Percentiles rank a stretch among this genome's conserved stretches.
phyloP scores from a whole-genome alignment of 2,329 filamentous ascomycete genomes.

The Ascochyta clinopodiicola region DNA sequence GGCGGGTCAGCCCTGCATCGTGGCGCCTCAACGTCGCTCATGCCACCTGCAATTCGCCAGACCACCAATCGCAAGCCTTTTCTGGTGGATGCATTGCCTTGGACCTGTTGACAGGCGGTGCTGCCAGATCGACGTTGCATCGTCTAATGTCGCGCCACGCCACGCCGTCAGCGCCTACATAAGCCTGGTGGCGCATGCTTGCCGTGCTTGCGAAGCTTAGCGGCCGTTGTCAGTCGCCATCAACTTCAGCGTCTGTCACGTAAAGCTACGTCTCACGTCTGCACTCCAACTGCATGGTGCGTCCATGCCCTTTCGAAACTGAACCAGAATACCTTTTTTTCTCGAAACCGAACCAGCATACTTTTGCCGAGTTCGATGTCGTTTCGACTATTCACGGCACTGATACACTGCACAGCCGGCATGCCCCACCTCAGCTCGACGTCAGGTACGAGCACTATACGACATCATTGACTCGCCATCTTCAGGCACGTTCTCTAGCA shows the following conservation, averaged over 20 bases:
- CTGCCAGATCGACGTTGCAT: constrained; percentile 11
- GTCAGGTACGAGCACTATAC: background rate
- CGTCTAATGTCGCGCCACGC: background rate
- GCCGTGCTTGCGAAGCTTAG: constrained; percentile 5
- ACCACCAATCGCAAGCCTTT: background rate
- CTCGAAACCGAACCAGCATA: background rate
- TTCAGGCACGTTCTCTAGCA: too few species aligned
- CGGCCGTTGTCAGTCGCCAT: background rate
- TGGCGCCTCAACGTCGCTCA: constrained; percentile 12
- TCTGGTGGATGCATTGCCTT: background rate
- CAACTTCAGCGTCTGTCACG: background rate
- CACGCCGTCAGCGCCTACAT: constrained; percentile 3
- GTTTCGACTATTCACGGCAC: background rate
- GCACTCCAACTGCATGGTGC: background rate
- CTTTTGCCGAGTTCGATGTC: background rate
- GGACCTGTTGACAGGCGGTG: constrained; percentile 1
- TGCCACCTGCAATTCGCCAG: constrained; percentile 9
- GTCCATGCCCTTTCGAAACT: background rate
- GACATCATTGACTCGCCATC: constrained; percentile 1
- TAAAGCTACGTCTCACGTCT: background rate
- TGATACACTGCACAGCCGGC: constrained; percentile 8
- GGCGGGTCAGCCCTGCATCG: constrained; percentile 7
- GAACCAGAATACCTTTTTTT: background rate
- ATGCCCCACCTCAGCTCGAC: background rate
- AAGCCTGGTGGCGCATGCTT: constrained; percentile 7